A percentile compares a stretch with the other conserved stretches of the same genome.
These are phyloP conservation scores for Ailanthus altissimus DNA, from an alignment of 345 rosid genomes.

Conservation along the genomic window DNA sequence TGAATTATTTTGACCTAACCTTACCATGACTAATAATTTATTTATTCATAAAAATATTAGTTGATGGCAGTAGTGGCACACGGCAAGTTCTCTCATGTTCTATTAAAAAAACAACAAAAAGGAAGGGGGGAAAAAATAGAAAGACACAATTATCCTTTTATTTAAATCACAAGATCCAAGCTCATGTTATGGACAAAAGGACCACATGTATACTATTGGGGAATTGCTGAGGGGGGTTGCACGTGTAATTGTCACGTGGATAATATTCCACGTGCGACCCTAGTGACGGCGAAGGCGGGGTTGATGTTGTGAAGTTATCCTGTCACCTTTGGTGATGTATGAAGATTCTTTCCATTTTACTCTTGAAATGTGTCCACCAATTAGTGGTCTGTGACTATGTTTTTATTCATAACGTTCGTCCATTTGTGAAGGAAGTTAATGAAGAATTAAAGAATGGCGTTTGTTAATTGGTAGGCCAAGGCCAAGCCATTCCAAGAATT, in stretches of 20 bases:
- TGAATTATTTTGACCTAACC: constrained; percentile 40
- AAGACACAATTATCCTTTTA: background rate
- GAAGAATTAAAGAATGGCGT: background rate
- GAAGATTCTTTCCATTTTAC: background rate
- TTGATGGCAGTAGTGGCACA: constrained; percentile 32
- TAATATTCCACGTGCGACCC: constrained; percentile 22
- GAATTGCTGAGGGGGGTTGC: constrained; percentile 1
- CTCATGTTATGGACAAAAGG: constrained; percentile 14
- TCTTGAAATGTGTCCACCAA: constrained; percentile 2
- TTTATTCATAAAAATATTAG: background rate
- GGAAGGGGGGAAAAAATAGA: background rate
- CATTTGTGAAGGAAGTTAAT: background rate
- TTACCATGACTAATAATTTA: constrained; percentile 15
- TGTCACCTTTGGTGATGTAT: background rate
- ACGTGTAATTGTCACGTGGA: constrained; percentile 36
- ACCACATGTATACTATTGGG: background rate
- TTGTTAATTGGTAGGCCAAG: background rate
- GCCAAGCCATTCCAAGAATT: too few species aligned
- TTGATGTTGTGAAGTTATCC: background rate
- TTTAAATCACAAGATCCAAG: constrained; percentile 44
- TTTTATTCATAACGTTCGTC: background rate
- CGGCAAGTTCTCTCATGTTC: constrained; percentile 25
- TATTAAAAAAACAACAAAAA: background rate
- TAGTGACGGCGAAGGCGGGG: constrained; percentile 2
- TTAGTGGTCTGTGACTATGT: background rate